Base-by-base conservation (phyloP, 768 basidiomycete genomes). In the Botryobasidium botryosum region DNA sequence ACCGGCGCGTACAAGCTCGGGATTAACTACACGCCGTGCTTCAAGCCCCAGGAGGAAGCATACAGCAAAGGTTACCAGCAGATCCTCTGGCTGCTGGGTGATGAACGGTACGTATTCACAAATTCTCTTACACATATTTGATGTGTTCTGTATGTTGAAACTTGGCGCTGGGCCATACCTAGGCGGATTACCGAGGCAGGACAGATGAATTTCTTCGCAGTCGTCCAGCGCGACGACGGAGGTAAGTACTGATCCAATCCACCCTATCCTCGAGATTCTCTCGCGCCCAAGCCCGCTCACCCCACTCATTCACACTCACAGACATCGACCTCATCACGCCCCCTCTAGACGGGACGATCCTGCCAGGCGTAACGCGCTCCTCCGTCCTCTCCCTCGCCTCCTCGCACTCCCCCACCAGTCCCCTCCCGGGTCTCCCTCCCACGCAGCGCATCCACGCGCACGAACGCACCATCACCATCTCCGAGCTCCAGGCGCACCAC, bases 171-270 rank as follows among this genome's bases (percentile, higher is more conserved):
- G n/a, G n/a, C n/a, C n/a, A n/a, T n/a, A n/a, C n/a, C n/a, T n/a
- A n/a, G n/a, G n/a, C n/a, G n/a, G n/a, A 20, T 33, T 21, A 13
- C 15, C 15, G 53, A 66, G 61, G 86, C 87, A 33, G 88, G 88
- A 33, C 87, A 86, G 1, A 91, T 91, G 88, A 92, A 92, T 61
- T 62, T 88, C 58, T 91, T 91, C 50, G 74, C 79, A 35, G 83
- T 78, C 3, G 75, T 90, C 61, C 74, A 71, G 57, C 70, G 68
- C 18, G 68, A 72, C 17, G 72, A 81, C 54, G 82, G 81, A 39
- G 64, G 79, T 76, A 43, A 47, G 67, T 45, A 1, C 33, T n/a
- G 15, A 29, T 32, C 23, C 12, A 3, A 12, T 23, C 45, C 28
- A 26, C 29, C 24, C 6, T 13, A 6, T 20, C 12, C n/a, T 7